These are phyloP conservation scores for Daedaleopsis sinensis DNA, from an alignment of 768 basidiomycete species.

Conservation along the genomic window DNA sequence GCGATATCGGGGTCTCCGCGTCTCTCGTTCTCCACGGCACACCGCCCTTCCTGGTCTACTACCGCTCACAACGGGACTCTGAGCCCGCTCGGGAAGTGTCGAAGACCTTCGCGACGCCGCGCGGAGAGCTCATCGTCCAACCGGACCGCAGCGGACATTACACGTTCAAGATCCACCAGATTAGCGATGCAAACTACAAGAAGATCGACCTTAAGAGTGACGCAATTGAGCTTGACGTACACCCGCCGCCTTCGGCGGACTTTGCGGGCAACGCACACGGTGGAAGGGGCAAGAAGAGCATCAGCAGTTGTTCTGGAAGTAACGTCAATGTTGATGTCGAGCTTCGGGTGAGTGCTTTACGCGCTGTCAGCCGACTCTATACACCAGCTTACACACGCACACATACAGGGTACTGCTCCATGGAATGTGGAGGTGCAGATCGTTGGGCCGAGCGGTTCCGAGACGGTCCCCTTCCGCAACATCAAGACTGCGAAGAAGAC, in stretches of 20 bases:
- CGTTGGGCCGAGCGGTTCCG: constrained; percentile 70
- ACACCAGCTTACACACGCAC: background rate
- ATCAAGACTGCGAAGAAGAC: constrained; percentile 59
- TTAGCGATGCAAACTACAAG: constrained; percentile 87
- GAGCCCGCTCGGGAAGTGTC: constrained; percentile 61
- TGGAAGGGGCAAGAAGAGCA: constrained; percentile 51
- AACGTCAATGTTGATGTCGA: constrained; percentile 79
- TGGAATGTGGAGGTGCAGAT: constrained; percentile 87
- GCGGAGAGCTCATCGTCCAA: constrained; percentile 81
- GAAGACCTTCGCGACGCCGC: constrained; percentile 65
- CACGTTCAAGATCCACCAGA: constrained; percentile 73
- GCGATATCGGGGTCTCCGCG: constrained; percentile 90
- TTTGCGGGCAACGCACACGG: constrained; percentile 52
- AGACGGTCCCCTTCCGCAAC: constrained; percentile 55
- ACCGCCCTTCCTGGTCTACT: constrained; percentile 86
- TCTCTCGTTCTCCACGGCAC: constrained; percentile 85
- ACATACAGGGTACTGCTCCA: constrained; percentile 77
- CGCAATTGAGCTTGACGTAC: constrained; percentile 85
- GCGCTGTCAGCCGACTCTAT: background rate
- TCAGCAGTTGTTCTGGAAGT: constrained; percentile 81
- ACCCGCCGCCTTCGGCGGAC: constrained; percentile 82
- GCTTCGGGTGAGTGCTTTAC: constrained; percentile 57
- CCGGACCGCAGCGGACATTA: constrained; percentile 92
- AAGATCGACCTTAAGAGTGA: constrained; percentile 74
- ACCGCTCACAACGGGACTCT: constrained; percentile 71